These are phyloP conservation scores for Leishmania mexicana DNA, from an alignment of 208 protist species.

Conservation along the genomic window DNA sequence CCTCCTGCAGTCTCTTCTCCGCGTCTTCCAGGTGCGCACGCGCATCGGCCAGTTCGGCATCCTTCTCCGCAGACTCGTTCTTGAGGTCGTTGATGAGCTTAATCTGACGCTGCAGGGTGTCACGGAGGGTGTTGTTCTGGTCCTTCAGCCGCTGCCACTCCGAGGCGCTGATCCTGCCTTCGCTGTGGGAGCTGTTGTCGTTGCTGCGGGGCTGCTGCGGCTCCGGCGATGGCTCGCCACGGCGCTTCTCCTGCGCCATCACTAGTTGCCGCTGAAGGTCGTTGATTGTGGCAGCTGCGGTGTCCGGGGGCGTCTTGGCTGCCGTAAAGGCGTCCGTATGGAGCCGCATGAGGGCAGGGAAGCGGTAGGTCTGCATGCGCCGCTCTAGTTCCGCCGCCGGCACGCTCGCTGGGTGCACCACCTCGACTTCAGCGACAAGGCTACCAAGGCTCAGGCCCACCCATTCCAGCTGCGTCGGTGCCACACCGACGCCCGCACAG, in stretches of 20 bases:
- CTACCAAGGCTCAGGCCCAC: conserved; percentile 32
- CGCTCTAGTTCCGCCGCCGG: conserved; percentile 35
- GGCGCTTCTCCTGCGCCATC: conserved; percentile 3
- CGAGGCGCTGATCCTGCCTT: not conserved
- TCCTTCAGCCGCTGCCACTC: conserved; percentile 34
- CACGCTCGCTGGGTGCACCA: conserved; percentile 43
- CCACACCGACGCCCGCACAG: conserved; percentile 44
- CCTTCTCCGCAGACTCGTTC: conserved; percentile 13
- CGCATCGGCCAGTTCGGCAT: conserved; percentile 3
- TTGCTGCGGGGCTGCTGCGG: conserved; percentile 23
- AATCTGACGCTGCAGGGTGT: conserved; percentile 26
- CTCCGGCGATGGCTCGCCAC: conserved; percentile 25
- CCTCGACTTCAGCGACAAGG: conserved; percentile 40
- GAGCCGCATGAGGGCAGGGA: conserved; percentile 35
- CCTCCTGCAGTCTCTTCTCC: conserved; percentile 7
- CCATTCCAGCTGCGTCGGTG: conserved; percentile 37
- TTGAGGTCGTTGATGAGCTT: conserved; percentile 19
- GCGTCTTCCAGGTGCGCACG: not conserved
- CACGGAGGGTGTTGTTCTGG: conserved; percentile 29
- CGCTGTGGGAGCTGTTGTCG: not conserved
- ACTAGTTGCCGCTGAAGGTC: conserved; percentile 46
- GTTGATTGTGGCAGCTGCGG: conserved; percentile 35
- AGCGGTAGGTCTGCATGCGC: conserved; percentile 47
- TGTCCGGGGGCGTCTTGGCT: conserved; percentile 44
- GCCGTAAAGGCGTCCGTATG: conserved; percentile 34